Evolutionary conservation across 257 asterid species (phyloP).

Genomic region (Coffea canephora): DNA sequence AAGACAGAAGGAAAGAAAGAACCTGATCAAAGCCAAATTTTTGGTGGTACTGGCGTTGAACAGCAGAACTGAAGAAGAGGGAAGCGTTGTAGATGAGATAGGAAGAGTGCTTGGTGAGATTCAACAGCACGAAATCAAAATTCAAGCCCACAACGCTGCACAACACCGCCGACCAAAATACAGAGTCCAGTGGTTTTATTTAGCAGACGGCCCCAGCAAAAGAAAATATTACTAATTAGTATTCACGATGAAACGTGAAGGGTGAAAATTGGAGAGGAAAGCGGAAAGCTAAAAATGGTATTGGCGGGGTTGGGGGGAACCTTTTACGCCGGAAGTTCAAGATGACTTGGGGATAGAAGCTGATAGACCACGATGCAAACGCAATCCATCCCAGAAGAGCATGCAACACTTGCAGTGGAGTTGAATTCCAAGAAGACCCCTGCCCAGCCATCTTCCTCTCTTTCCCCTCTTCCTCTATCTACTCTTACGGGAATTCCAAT

Average conservation of each 20-base stretch:
- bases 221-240: not conserved
- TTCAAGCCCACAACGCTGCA: constrained; percentile 91
- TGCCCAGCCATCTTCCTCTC: not conserved
- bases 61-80: constrained; percentile 72
- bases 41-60: constrained; percentile 68
- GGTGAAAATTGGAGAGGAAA: not conserved
- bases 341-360: constrained; percentile 86
- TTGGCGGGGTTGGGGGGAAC: constrained; percentile 22
- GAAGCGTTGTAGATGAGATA: constrained; percentile 89
- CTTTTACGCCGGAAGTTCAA: constrained; percentile 80
- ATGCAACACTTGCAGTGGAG: constrained; percentile 56
- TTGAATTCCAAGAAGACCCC: constrained; percentile 75
- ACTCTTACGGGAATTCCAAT: too few relatives aligned
- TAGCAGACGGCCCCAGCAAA: not conserved
- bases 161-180: too few relatives aligned
- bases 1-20: not conserved
- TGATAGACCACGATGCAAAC: constrained; percentile 79
- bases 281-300: not conserved
- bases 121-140: constrained; percentile 77
- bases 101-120: constrained; percentile 86
- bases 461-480: not conserved
- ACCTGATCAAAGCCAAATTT: constrained; percentile 74
- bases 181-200: too few relatives aligned
- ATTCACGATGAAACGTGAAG: not conserved
- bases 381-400: constrained; percentile 82